Conservation (phyloP, 2,329 filamentous ascomycete species). For the Graphilbum ipis-grandicollis region DNA sequence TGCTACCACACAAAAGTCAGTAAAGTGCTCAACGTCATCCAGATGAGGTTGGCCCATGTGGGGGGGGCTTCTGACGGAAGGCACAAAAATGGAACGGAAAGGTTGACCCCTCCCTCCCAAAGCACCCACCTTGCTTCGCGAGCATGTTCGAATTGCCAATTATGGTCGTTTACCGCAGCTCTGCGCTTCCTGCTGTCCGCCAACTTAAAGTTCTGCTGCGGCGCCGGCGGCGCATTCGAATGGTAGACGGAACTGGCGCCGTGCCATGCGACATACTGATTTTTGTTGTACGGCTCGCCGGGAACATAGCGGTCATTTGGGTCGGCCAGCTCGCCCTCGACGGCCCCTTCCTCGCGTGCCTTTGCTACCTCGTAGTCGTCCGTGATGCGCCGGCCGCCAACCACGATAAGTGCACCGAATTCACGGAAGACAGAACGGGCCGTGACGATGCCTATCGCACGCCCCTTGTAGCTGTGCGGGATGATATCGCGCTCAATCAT, state of each 20-base stretch:
- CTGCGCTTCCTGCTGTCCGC: constrained; percentile 66
- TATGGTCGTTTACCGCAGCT: constrained; percentile 77
- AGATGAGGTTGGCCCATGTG: too few species aligned
- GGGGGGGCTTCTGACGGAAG: too few species aligned
- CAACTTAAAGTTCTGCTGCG: constrained; percentile 54
- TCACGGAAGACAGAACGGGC: constrained; percentile 93
- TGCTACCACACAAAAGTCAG: constrained; percentile 30
- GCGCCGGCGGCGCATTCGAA: constrained; percentile 60
- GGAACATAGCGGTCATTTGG: constrained; percentile 65
- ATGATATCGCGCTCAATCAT: constrained; percentile 92
- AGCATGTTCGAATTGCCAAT: constrained; percentile 95
- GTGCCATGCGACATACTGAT: constrained; percentile 97
- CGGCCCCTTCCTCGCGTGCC: constrained; percentile 56
- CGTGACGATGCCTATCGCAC: constrained; percentile 91
- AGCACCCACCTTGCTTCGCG: constrained; percentile 63
- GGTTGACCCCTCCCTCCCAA: not conserved
- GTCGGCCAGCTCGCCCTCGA: constrained; percentile 83
- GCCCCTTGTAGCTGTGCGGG: constrained; percentile 95
- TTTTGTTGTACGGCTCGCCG: constrained; percentile 89
- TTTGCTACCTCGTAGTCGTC: constrained; percentile 81
- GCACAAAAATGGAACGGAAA: too few species aligned
- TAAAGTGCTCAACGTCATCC: too few species aligned
- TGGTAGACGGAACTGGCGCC: constrained; percentile 94
- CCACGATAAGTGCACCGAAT: constrained; percentile 85
- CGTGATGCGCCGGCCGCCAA: constrained; percentile 68